Evolutionary conservation across 805 yeast genomes (phyloP).

Genomic region (Barnettozyma botsteinii): DNA sequence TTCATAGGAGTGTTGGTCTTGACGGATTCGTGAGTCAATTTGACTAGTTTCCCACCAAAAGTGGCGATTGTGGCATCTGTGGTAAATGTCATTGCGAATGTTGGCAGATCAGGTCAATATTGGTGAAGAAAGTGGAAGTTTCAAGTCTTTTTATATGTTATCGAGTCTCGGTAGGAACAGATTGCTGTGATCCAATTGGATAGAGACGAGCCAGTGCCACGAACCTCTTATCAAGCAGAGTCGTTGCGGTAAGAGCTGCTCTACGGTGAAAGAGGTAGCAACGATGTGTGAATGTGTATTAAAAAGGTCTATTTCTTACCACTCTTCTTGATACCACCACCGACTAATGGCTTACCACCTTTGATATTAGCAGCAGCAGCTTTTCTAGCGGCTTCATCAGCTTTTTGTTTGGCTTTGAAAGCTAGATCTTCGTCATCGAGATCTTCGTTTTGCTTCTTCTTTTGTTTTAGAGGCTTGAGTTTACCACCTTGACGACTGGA

Average conservation of each 20-base stretch:
- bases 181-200: slow-evolving; percentile 5
- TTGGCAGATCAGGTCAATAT: no score
- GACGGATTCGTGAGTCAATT: slow-evolving; percentile 67
- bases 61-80: slow-evolving; percentile 31
- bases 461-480: slow-evolving; percentile 72
- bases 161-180: neutral
- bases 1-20: slow-evolving; percentile 69
- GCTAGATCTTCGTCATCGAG: slow-evolving; percentile 85
- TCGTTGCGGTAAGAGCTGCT: neutral
- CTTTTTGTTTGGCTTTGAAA: slow-evolving; percentile 89
- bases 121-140: neutral
- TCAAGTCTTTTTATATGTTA: neutral
- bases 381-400: slow-evolving; percentile 89
- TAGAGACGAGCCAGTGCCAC: neutral
- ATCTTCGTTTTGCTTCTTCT: slow-evolving; percentile 72
- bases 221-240: neutral
- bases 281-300: neutral
- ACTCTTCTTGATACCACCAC: slow-evolving; percentile 95
- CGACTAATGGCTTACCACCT: slow-evolving; percentile 85
- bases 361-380: slow-evolving; percentile 83
- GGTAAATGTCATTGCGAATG: slow-evolving; percentile 20
- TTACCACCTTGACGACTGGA: slow-evolving; percentile 98
- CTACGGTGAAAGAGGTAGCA: neutral
- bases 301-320: slow-evolving; percentile 46
- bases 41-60: slow-evolving; percentile 72